Percentiles rank a stretch among this genome's conserved stretches.
These are phyloP conservation scores for Piromyces sp. DNA, from an alignment of 192 early-diverging fungal genomes.

Conservation along the genomic window DNA sequence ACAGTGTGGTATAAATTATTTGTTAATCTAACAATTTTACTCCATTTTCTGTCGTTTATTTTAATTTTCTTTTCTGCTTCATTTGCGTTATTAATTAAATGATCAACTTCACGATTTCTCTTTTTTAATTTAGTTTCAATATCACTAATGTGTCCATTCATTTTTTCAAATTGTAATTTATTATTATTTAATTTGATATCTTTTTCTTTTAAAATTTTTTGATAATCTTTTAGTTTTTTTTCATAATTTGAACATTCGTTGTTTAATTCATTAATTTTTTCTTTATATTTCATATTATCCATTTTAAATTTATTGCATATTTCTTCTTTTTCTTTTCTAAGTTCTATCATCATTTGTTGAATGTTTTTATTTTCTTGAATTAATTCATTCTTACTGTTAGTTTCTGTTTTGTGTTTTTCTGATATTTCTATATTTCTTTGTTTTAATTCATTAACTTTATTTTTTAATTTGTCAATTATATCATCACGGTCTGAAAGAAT, in stretches of 20 bases:
- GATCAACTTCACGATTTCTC: not conserved
- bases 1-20: not conserved
- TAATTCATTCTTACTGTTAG: not conserved
- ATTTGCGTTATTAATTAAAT: not conserved
- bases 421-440: too few relatives aligned
- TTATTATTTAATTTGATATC: not conserved
- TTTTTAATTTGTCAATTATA: not conserved
- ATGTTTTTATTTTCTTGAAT: not conserved
- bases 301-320: not conserved
- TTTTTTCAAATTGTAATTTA: too few relatives aligned
- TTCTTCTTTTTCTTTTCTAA: not conserved
- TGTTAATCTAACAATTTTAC: not conserved
- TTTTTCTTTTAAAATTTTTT: not conserved
- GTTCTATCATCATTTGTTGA: not conserved
- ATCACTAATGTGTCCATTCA: too few relatives aligned
- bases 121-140: not conserved
- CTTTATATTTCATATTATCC: not conserved
- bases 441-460: not conserved
- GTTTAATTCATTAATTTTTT: not conserved
- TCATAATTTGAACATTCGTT: not conserved
- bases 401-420: not conserved
- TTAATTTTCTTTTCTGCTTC: not conserved
- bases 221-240: not conserved
- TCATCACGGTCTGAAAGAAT: not conserved
- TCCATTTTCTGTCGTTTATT: not conserved